These are phyloP conservation scores for Citrullus colocynthis DNA, from an alignment of 306 rosid species.

Conservation along the genomic window DNA sequence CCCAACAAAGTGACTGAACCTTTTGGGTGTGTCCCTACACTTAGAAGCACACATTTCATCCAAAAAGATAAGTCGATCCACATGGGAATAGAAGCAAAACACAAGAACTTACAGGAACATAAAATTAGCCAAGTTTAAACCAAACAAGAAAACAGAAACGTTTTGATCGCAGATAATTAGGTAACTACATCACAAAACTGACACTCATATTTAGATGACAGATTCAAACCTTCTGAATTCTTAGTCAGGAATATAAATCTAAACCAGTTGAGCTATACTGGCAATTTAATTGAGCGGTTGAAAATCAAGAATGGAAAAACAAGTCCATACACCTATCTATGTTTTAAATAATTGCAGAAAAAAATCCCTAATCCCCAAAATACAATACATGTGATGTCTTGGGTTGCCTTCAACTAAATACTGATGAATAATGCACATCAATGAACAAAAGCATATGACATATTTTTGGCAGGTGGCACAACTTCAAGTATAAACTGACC, in stretches of 20 bases:
- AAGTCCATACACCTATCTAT: background rate
- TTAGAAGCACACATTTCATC: slow-evolving; percentile 13
- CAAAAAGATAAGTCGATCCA: background rate
- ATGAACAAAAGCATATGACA: background rate
- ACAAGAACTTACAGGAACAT: background rate
- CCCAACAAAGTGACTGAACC: slow-evolving; percentile 74
- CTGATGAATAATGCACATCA: background rate
- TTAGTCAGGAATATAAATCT: too few relatives aligned
- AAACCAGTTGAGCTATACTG: background rate
- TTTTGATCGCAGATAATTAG: background rate
- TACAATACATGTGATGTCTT: background rate
- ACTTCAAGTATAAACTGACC: slow-evolving; percentile 28
- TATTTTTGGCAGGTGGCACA: background rate
- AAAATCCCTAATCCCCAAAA: background rate
- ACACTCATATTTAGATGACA: background rate
- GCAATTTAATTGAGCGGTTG: background rate
- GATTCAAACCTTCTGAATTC: too few relatives aligned
- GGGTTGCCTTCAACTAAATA: background rate
- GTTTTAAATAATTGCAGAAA: background rate
- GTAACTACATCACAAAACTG: background rate
- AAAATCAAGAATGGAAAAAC: background rate
- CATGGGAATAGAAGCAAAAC: background rate
- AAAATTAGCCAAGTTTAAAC: background rate
- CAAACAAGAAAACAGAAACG: background rate
- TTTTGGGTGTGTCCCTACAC: slow-evolving; percentile 73